These are phyloP conservation scores for Chalciporus sphaerocephalus DNA, from an alignment of 768 basidiomycete genomes.

Conservation along the genomic window DNA sequence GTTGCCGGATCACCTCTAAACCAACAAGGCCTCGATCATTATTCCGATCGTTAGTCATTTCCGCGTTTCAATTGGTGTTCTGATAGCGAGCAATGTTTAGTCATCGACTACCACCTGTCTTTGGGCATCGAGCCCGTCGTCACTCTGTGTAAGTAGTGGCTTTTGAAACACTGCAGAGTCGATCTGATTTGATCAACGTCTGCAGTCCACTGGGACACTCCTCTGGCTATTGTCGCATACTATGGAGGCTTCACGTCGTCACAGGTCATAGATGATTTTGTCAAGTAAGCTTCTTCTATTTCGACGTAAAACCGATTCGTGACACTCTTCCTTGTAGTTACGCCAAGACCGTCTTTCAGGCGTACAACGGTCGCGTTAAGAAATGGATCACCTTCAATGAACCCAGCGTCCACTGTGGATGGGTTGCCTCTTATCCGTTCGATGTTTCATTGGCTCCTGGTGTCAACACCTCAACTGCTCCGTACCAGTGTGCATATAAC, in stretches of 20 bases:
- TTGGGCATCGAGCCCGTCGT: conserved; percentile 15
- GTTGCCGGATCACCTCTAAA: conserved; percentile 48
- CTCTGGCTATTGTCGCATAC: conserved; percentile 43
- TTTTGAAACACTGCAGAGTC: too few relatives aligned
- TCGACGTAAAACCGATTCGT: too few relatives aligned
- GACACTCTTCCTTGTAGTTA: conserved; percentile 33
- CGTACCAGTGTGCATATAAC: conserved; percentile 43
- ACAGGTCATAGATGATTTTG: too few relatives aligned
- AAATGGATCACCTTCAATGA: conserved; percentile 56
- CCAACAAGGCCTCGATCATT: conserved; percentile 36
- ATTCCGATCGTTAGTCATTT: conserved; percentile 2
- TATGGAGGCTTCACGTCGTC: conserved; percentile 47
- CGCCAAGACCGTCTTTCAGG: conserved; percentile 46
- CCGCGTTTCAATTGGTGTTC: too few relatives aligned
- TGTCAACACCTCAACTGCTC: conserved; percentile 41
- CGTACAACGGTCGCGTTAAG: conserved; percentile 45
- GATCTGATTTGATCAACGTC: too few relatives aligned
- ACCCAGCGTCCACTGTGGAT: conserved; percentile 19
- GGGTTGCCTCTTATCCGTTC: conserved; percentile 38
- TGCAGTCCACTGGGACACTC: conserved; percentile 49
- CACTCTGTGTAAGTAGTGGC: too few relatives aligned
- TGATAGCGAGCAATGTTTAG: not conserved
- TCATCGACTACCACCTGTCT: not conserved
- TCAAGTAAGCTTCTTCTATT: too few relatives aligned
- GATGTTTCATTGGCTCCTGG: conserved; percentile 37